Conservation (phyloP, 1,284 basidiomycete species). For the Rhodotorula glutinis region DNA sequence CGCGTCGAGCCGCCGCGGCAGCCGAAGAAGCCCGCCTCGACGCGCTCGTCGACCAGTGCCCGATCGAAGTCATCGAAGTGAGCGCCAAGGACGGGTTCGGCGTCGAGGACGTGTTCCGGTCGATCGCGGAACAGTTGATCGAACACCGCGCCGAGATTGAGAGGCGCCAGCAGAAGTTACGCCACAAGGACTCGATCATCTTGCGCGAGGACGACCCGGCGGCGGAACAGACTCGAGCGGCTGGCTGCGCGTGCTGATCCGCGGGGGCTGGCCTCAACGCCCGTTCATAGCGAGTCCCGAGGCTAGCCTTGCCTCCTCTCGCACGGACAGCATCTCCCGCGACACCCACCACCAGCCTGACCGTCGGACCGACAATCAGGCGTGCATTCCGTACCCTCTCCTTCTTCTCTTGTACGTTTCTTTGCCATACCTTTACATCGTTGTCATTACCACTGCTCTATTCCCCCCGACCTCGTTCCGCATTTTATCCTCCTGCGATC, state of each 20-base stretch:
- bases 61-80: conserved; percentile 78
- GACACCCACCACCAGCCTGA: too few relatives aligned
- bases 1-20: conserved; percentile 54
- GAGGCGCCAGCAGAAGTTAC: conserved; percentile 63
- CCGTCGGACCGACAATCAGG: too few relatives aligned
- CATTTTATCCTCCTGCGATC: neutral
- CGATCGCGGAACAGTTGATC: conserved; percentile 72
- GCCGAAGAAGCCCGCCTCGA: conserved; percentile 58
- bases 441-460: neutral
- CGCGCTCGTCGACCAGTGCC: conserved; percentile 67
- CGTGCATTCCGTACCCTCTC: too few relatives aligned
- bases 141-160: conserved; percentile 70
- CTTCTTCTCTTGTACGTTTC: neutral
- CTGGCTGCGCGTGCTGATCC: neutral
- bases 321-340: too few relatives aligned
- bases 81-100: conserved; percentile 77
- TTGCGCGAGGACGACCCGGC: conserved; percentile 51
- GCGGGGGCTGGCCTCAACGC: too few relatives aligned
- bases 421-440: neutral
- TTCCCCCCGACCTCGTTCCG: neutral
- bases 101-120: conserved; percentile 68
- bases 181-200: conserved; percentile 74
- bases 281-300: too few relatives aligned
- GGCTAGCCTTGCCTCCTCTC: too few relatives aligned
- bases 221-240: conserved; percentile 6